Percentiles rank a stretch among this genome's conserved stretches.
These are phyloP conservation scores for Sequoia sempervirens DNA, from an alignment of 75 land plant genomes.

Conservation along the genomic window DNA sequence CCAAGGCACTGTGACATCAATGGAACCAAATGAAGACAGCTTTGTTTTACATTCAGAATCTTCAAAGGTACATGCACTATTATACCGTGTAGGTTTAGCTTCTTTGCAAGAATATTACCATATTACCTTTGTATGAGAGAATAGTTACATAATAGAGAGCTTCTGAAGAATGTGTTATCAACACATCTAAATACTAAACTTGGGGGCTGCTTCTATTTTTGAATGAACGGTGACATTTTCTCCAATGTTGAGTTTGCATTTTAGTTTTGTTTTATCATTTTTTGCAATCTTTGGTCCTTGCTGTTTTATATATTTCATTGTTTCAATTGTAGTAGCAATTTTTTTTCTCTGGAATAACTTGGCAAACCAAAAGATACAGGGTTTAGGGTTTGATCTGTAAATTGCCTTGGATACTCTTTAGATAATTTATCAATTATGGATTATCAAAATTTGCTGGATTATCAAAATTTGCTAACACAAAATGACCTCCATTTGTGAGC, in stretches of 20 bases:
- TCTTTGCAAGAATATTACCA: background rate
- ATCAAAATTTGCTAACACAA: no score
- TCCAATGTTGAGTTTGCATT: background rate
- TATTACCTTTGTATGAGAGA: background rate
- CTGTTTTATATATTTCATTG: background rate
- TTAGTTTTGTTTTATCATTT: background rate
- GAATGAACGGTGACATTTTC: background rate
- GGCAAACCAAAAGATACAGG: no score
- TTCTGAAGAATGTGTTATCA: background rate
- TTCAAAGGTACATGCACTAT: conserved; percentile 48
- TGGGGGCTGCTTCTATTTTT: background rate
- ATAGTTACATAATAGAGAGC: background rate
- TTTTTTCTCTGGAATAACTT: no score
- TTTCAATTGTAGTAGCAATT: no score
- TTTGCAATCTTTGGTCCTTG: background rate
- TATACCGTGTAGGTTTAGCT: background rate
- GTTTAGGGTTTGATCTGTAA: no score
- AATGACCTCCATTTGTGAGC: no score
- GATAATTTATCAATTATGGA: no score
- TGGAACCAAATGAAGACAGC: conserved; percentile 91
- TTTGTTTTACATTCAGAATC: conserved; percentile 79
- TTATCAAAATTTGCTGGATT: no score
- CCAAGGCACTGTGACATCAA: conserved; percentile 94
- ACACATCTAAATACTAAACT: no score
- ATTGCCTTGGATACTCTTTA: no score